Percentiles rank a stretch among this genome's conserved stretches.
These are phyloP conservation scores for Xerocomellus dryophilus DNA, from an alignment of 768 basidiomycete genomes.

Conservation along the genomic window DNA sequence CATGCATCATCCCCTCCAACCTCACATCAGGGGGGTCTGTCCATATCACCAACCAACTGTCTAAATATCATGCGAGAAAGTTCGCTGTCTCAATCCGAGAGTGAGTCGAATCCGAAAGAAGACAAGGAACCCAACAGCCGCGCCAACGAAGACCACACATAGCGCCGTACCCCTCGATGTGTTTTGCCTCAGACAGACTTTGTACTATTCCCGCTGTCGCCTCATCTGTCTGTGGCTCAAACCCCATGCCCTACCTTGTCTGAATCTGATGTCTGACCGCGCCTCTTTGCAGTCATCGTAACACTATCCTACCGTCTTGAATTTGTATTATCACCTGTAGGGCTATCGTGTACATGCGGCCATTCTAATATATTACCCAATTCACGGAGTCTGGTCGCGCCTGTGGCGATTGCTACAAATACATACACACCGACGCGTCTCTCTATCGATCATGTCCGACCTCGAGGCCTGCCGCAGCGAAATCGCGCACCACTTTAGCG, in stretches of 20 bases:
- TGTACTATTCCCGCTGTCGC: slow-evolving; percentile 21
- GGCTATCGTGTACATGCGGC: slow-evolving; percentile 18
- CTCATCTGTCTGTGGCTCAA: slow-evolving; percentile 21
- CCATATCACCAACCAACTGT: slow-evolving; percentile 72
- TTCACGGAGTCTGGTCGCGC: slow-evolving; percentile 5
- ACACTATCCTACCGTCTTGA: slow-evolving; percentile 23
- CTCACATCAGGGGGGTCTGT: slow-evolving; percentile 53
- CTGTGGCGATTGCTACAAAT: slow-evolving; percentile 9
- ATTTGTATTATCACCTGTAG: slow-evolving; percentile 32
- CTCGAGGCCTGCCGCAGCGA: slow-evolving; percentile 18
- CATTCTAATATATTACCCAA: slow-evolving; percentile 20
- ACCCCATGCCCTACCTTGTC: slow-evolving; percentile 14
- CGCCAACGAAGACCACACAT: slow-evolving; percentile 16
- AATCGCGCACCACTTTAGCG: slow-evolving; percentile 26
- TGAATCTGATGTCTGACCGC: slow-evolving; percentile 11
- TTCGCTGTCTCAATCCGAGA: slow-evolving; percentile 34
- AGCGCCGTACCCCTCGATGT: slow-evolving; percentile 4
- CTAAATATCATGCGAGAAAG: slow-evolving; percentile 66
- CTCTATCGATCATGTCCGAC: slow-evolving; percentile 18
- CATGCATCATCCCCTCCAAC: slow-evolving; percentile 77
- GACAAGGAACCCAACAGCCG: slow-evolving; percentile 2
- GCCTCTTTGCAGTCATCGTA: slow-evolving; percentile 16
- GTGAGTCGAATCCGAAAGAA: slow-evolving; percentile 19
- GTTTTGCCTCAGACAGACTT: slow-evolving; percentile 1
- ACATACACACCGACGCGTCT: slow-evolving; percentile 1